These are phyloP conservation scores for Phlegmacium glaucopus DNA, from an alignment of 768 basidiomycete genomes.

Conservation along the genomic window DNA sequence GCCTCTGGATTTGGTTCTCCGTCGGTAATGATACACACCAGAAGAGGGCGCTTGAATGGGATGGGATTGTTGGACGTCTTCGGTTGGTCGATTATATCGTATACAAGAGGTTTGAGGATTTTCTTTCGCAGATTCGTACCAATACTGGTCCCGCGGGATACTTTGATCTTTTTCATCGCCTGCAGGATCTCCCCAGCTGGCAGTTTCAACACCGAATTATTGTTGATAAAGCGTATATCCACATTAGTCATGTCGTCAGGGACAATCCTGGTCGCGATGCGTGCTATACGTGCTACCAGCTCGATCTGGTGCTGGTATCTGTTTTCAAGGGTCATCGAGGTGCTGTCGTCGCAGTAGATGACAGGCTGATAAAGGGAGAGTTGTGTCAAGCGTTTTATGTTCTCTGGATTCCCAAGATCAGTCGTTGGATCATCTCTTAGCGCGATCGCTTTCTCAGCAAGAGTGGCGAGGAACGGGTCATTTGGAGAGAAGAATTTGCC, in stretches of 20 bases:
- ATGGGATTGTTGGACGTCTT: not conserved
- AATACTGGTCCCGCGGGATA: conserved; percentile 7
- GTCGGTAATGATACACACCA: conserved; percentile 15
- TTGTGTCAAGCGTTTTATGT: conserved; percentile 16
- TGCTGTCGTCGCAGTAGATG: conserved; percentile 19
- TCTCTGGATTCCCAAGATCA: conserved; percentile 13
- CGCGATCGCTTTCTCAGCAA: conserved; percentile 11
- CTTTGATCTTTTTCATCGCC: not conserved
- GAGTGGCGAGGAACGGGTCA: conserved; percentile 8
- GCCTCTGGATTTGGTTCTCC: conserved; percentile 7
- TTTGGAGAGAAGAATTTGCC: conserved; percentile 13
- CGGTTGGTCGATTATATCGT: not conserved
- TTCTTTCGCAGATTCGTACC: conserved; percentile 9
- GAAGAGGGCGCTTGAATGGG: conserved; percentile 10
- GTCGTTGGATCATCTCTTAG: conserved; percentile 6
- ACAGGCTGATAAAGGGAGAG: conserved; percentile 16
- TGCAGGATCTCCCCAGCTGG: not conserved
- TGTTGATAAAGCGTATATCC: conserved; percentile 24
- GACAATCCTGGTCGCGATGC: conserved; percentile 20
- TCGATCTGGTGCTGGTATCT: conserved; percentile 10
- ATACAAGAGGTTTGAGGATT: conserved; percentile 13
- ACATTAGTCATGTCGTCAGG: conserved; percentile 19
- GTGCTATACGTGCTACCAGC: conserved; percentile 12
- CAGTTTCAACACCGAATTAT: not conserved
- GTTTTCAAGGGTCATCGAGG: conserved; percentile 16